Percentiles rank a stretch among this genome's conserved stretches.
Evolutionary conservation across 257 asterid species (phyloP).

Genomic region (Verbena officinalis): DNA sequence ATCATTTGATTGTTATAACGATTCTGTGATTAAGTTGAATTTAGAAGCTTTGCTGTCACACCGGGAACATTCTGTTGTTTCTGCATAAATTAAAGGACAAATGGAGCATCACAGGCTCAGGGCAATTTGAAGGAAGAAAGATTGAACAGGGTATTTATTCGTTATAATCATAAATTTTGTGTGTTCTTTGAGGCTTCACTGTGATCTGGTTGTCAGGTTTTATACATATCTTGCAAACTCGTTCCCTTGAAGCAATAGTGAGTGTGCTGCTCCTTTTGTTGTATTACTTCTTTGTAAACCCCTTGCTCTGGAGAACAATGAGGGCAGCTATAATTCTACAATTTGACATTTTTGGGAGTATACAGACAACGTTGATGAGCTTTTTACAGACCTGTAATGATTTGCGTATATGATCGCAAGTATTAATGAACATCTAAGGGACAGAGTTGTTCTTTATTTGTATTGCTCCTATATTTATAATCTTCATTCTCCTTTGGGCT

Average conservation of each 20-base stretch:
- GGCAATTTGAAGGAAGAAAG: too few relatives aligned
- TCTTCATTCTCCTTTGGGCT: neutral
- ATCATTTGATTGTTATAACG: too few relatives aligned
- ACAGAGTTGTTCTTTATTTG: slow-evolving; percentile 27
- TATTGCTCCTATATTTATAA: neutral
- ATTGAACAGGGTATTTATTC: too few relatives aligned
- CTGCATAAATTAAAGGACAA: neutral
- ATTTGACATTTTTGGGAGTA: neutral
- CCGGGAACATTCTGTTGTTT: too few relatives aligned
- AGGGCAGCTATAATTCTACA: neutral
- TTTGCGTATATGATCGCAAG: slow-evolving; percentile 26
- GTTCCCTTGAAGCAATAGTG: neutral
- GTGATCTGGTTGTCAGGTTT: neutral
- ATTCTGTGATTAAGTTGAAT: too few relatives aligned
- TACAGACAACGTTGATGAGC: slow-evolving; percentile 28
- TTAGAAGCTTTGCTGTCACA: too few relatives aligned
- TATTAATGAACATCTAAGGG: slow-evolving; percentile 40
- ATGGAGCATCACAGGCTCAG: too few relatives aligned
- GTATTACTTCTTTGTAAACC: neutral
- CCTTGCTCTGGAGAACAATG: neutral
- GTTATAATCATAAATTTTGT: too few relatives aligned
- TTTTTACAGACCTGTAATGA: slow-evolving; percentile 41
- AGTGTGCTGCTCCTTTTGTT: neutral
- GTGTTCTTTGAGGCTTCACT: neutral
- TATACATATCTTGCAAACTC: neutral